Percentiles rank a stretch among this genome's conserved stretches.
These are phyloP conservation scores for Saraca asoca DNA, from an alignment of 331 rosid species.

Conservation along the genomic window DNA sequence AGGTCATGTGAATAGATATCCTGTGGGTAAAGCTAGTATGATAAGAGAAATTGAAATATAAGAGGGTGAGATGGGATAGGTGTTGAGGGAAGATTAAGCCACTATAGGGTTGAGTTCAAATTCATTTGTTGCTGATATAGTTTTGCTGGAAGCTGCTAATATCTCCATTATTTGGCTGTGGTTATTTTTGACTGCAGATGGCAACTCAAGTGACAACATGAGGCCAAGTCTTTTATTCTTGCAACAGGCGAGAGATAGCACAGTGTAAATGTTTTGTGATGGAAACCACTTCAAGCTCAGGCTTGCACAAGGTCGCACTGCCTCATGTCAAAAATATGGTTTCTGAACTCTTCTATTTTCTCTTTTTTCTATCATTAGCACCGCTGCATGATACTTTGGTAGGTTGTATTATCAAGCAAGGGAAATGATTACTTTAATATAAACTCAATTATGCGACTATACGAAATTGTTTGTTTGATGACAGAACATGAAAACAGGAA, in stretches of 20 bases:
- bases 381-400: too few relatives aligned
- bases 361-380: neutral
- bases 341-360: neutral
- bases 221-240: neutral
- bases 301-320: slow-evolving; percentile 19
- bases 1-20: neutral
- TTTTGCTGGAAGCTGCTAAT: slow-evolving; percentile 6
- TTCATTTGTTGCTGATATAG: neutral
- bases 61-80: slow-evolving; percentile 4
- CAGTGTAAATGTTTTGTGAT: slow-evolving; percentile 9
- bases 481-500: too few relatives aligned
- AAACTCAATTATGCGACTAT: too few relatives aligned
- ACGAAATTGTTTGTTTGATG: too few relatives aligned
- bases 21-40: neutral
- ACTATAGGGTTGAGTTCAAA: neutral
- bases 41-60: slow-evolving; percentile 3
- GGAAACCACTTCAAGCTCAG: slow-evolving; percentile 9
- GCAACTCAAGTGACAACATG: neutral
- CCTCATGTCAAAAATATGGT: slow-evolving; percentile 24
- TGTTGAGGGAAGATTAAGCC: slow-evolving; percentile 23
- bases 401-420: too few relatives aligned
- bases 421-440: too few relatives aligned
- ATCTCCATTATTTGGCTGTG: slow-evolving; percentile 18
- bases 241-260: neutral
- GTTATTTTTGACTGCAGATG: slow-evolving; percentile 24